A percentile compares a stretch with the other conserved stretches of the same genome.
phyloP scores from a whole-genome alignment of 2,329 filamentous ascomycete genomes.

The Cercospora sesami region DNA sequence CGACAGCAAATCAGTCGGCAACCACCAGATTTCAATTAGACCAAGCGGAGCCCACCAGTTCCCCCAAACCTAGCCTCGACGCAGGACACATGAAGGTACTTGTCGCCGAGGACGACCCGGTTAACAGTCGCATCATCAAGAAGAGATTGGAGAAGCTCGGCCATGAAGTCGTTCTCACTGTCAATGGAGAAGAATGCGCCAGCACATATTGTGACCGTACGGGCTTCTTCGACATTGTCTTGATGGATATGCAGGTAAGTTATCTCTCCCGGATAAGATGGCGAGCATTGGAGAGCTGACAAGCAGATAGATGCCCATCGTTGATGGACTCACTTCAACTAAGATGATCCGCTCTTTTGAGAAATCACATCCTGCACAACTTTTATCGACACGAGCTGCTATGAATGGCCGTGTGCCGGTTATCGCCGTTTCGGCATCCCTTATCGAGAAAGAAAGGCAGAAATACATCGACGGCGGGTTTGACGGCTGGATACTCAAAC shows the following conservation, averaged over 20 bases:
- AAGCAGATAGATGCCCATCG: conserved; percentile 75
- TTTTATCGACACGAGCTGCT: conserved; percentile 60
- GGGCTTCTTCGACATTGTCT: conserved; percentile 68
- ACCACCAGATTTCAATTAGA: background rate
- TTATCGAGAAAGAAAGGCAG: conserved; percentile 68
- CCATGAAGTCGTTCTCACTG: conserved; percentile 69
- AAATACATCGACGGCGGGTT: conserved; percentile 77
- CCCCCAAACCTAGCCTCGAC: conserved; percentile 2
- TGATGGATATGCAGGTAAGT: conserved; percentile 90
- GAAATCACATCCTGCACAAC: conserved; percentile 51
- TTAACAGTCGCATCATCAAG: conserved; percentile 78
- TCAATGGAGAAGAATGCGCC: conserved; percentile 84
- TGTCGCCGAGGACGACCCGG: conserved; percentile 83
- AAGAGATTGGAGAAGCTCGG: conserved; percentile 77
- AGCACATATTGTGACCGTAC: conserved; percentile 65
- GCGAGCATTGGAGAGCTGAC: conserved; percentile 21
- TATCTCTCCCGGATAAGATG: too few species aligned
- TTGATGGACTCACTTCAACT: conserved; percentile 77
- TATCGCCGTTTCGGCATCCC: conserved; percentile 82
- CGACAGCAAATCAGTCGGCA: conserved; percentile 14
- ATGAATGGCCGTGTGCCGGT: conserved; percentile 71
- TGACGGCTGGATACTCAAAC: conserved; percentile 88
- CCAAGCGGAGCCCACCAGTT: background rate
- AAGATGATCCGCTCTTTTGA: conserved; percentile 80
- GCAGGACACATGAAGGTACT: conserved; percentile 62